These are phyloP conservation scores for Tetrapisispora pingtungensis DNA, from an alignment of 805 yeast species.

Conservation along the genomic window DNA sequence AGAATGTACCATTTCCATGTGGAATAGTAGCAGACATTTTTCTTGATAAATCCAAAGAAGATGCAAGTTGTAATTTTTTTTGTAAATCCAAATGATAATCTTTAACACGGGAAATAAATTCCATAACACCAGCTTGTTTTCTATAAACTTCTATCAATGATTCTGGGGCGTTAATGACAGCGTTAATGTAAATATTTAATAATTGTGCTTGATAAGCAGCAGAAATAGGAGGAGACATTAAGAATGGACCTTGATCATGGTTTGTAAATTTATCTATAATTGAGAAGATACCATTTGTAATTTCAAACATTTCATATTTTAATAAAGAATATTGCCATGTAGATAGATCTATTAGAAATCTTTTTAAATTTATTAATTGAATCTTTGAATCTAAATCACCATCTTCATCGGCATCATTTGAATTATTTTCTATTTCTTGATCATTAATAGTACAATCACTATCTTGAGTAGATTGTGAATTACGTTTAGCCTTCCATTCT, in stretches of 20 bases:
- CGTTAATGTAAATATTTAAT: constrained; percentile 14
- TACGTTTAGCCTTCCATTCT: constrained; percentile 11
- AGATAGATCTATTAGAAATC: constrained; percentile 38
- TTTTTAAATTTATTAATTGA: constrained; percentile 36
- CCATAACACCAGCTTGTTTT: constrained; percentile 15
- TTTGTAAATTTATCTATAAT: constrained; percentile 18
- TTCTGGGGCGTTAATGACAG: constrained; percentile 13
- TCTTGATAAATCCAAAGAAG: constrained; percentile 21
- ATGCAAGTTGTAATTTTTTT: constrained; percentile 18
- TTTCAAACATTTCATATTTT: constrained; percentile 20
- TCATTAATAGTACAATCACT: constrained; percentile 15
- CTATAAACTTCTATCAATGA: constrained; percentile 17
- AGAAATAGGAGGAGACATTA: constrained; percentile 17
- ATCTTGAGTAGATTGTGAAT: constrained; percentile 12
- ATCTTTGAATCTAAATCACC: constrained; percentile 11
- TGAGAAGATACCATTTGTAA: constrained; percentile 19
- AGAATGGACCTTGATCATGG: constrained; percentile 22
- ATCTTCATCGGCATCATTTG: constrained; percentile 2
- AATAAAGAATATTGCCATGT: constrained; percentile 37
- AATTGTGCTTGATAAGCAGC: constrained; percentile 14
- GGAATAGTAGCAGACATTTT: constrained; percentile 7
- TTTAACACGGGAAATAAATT: constrained; percentile 14
- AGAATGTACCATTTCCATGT: constrained; percentile 8
- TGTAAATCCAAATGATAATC: constrained; percentile 15
- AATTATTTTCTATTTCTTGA: not conserved